Conservation (phyloP, 2,329 filamentous ascomycete genomes). For the Berkeleyomyces basicola region DNA sequence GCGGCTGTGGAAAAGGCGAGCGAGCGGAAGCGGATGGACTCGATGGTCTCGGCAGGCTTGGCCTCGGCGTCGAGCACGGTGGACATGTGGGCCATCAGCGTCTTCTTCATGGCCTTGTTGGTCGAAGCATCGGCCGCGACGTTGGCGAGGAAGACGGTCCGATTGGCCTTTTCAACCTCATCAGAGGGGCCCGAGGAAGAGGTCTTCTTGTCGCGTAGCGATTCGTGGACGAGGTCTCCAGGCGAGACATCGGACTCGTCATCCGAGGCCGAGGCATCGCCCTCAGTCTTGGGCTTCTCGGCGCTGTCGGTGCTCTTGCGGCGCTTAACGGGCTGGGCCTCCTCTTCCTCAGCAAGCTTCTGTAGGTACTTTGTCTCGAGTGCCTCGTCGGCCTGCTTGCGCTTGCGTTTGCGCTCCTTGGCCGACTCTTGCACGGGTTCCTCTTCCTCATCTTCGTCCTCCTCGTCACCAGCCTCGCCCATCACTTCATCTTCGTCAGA, state of each 20-base stretch:
- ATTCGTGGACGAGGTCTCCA: constrained; percentile 34
- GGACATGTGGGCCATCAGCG: constrained; percentile 58
- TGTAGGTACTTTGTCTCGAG: constrained; percentile 55
- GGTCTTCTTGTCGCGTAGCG: constrained; percentile 24
- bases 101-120: constrained; percentile 66
- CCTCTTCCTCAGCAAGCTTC: constrained; percentile 39
- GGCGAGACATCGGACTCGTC: constrained; percentile 27
- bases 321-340: constrained; percentile 34
- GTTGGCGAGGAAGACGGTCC: constrained; percentile 87
- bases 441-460: constrained; percentile 19
- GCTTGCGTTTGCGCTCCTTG: constrained; percentile 47
- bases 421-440: constrained; percentile 23
- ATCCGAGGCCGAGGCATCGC: constrained; percentile 27
- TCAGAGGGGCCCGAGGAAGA: neutral
- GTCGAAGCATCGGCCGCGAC: constrained; percentile 71
- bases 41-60: constrained; percentile 51
- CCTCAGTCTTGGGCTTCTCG: constrained; percentile 33
- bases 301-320: constrained; percentile 17
- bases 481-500: constrained; percentile 20
- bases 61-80: constrained; percentile 47
- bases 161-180: constrained; percentile 69
- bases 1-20: constrained; percentile 62
- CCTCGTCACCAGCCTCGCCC: constrained; percentile 18
- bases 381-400: constrained; percentile 50
- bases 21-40: constrained; percentile 88